A percentile compares a stretch with the other conserved stretches of the same genome.
These are phyloP conservation scores for Penicillium sp. DNA, from an alignment of 2,329 filamentous ascomycete species.

Conservation along the genomic window DNA sequence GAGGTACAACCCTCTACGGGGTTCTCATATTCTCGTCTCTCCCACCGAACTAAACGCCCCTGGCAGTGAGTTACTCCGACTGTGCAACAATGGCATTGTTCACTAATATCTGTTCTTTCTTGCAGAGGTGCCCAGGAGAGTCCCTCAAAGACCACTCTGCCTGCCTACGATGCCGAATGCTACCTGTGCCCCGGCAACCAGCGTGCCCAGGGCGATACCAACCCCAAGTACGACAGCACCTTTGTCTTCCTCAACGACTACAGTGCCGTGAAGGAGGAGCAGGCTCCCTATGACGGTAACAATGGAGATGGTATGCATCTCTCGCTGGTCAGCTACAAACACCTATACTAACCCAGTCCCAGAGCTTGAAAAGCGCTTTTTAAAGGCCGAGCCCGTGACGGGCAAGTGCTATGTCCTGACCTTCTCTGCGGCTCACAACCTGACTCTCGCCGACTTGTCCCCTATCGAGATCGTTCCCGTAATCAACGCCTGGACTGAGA, in stretches of 20 bases:
- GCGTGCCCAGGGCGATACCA: slow-evolving; percentile 77
- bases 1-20: slow-evolving; percentile 85
- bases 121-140: slow-evolving; percentile 70
- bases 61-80: slow-evolving; percentile 72
- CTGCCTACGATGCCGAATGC: slow-evolving; percentile 83
- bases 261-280: slow-evolving; percentile 89
- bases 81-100: background rate
- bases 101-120: background rate
- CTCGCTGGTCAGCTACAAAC: background rate
- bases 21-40: slow-evolving; percentile 88
- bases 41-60: slow-evolving; percentile 90
- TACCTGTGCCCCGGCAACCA: slow-evolving; percentile 92
- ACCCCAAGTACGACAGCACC: slow-evolving; percentile 79
- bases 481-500: slow-evolving; percentile 82
- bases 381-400: slow-evolving; percentile 78
- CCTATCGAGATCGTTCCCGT: slow-evolving; percentile 72
- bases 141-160: slow-evolving; percentile 62
- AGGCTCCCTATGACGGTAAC: slow-evolving; percentile 66
- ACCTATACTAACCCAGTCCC: slow-evolving; percentile 3
- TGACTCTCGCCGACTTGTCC: slow-evolving; percentile 86
- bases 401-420: slow-evolving; percentile 97
- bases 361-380: slow-evolving; percentile 70
- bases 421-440: slow-evolving; percentile 83
- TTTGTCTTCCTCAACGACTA: slow-evolving; percentile 98
- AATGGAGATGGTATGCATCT: slow-evolving; percentile 45